These are phyloP conservation scores for Xylaria acuta DNA, from an alignment of 495 filamentous ascomycete genomes.

Conservation along the genomic window DNA sequence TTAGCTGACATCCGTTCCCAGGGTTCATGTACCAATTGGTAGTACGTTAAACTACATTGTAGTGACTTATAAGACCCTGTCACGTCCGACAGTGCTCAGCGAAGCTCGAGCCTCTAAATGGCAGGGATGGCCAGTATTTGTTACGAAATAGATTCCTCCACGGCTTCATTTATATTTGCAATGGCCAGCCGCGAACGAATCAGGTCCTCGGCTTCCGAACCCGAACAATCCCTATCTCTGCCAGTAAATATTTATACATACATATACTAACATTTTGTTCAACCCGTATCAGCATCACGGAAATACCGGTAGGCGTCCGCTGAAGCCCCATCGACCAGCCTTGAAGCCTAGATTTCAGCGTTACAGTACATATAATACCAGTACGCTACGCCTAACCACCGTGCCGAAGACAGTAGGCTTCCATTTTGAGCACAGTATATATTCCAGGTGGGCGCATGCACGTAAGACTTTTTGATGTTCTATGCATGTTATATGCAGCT, in stretches of 20 bases:
- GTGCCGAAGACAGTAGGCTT: not conserved
- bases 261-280: not conserved
- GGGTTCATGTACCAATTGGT: not conserved
- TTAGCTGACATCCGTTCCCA: not conserved
- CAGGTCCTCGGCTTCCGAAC: not conserved
- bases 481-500: conserved; percentile 3
- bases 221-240: conserved; percentile 27
- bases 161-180: conserved; percentile 36
- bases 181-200: conserved; percentile 25
- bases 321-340: conserved; percentile 12
- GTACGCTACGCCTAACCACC: not conserved
- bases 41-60: not conserved
- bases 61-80: not conserved
- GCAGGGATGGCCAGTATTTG: conserved; percentile 30
- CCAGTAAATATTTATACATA: conserved; percentile 4
- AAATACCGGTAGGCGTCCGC: not conserved
- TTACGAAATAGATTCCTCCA: conserved; percentile 43
- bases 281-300: not conserved
- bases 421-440: not conserved
- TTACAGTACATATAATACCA: not conserved
- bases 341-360: conserved; percentile 21
- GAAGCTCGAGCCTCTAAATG: conserved; percentile 26
- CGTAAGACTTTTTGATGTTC: not conserved
- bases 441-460: not conserved
- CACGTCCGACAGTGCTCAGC: conserved; percentile 5